Evolutionary conservation across 164 flowering plant species (phyloP).

Genomic region (Houttuynia cordata): DNA sequence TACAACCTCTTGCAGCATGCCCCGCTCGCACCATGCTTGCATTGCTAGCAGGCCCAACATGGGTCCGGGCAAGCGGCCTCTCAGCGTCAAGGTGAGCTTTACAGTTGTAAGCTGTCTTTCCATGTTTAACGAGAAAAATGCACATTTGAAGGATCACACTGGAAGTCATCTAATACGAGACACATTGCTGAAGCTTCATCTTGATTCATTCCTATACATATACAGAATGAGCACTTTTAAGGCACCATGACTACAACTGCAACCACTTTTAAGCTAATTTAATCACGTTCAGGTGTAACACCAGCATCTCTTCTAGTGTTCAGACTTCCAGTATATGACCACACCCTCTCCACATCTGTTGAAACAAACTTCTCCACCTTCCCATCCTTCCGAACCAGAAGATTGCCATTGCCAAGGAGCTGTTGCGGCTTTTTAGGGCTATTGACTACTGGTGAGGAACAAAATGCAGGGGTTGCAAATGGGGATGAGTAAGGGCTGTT

Average conservation of each 20-base stretch:
- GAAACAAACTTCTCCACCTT: slow-evolving; percentile 15
- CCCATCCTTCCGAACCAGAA: slow-evolving; percentile 7
- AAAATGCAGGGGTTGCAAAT: slow-evolving; percentile 27
- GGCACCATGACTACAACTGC: background rate
- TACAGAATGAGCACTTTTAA: background rate
- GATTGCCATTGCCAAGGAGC: slow-evolving; percentile 4
- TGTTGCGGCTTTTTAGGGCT: slow-evolving; percentile 22
- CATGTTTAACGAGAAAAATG: too few relatives aligned
- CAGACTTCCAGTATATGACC: slow-evolving; percentile 23
- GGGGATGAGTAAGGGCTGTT: slow-evolving; percentile 32
- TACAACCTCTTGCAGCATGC: too few relatives aligned
- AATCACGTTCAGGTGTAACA: slow-evolving; percentile 20
- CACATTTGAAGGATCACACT: too few relatives aligned
- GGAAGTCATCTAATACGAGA: too few relatives aligned
- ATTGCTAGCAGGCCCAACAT: too few relatives aligned
- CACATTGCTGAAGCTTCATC: too few relatives aligned
- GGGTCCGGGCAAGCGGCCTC: too few relatives aligned
- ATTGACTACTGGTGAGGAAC: slow-evolving; percentile 16
- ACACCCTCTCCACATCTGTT: slow-evolving; percentile 12
- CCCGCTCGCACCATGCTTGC: too few relatives aligned
- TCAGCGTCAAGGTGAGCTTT: too few relatives aligned
- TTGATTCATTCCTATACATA: background rate
- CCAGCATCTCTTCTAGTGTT: slow-evolving; percentile 18
- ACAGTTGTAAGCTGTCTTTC: too few relatives aligned
- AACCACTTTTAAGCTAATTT: background rate